These are phyloP conservation scores for Amanita rimosa DNA, from an alignment of 768 basidiomycete species.

Conservation along the genomic window DNA sequence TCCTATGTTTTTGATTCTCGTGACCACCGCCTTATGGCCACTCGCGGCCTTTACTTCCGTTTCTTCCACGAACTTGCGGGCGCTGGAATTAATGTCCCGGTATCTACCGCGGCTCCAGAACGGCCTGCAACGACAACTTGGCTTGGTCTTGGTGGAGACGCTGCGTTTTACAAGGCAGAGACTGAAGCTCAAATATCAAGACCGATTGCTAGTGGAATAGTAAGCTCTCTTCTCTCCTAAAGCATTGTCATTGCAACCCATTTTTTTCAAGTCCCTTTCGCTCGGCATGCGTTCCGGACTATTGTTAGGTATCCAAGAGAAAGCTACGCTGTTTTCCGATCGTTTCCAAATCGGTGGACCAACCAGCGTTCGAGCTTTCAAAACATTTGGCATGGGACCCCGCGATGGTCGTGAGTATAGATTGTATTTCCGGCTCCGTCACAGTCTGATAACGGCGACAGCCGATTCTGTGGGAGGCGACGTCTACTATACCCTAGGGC, in stretches of 20 bases:
- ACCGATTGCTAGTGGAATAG: slow-evolving; percentile 43
- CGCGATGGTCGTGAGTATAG: slow-evolving; percentile 50
- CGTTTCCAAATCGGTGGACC: slow-evolving; percentile 93
- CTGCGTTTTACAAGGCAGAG: slow-evolving; percentile 64
- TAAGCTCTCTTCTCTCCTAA: slow-evolving; percentile 23
- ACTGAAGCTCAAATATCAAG: slow-evolving; percentile 55
- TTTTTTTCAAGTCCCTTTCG: slow-evolving; percentile 50
- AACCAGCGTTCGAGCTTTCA: slow-evolving; percentile 70
- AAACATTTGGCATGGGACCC: slow-evolving; percentile 66
- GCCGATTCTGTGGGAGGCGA: slow-evolving; percentile 85
- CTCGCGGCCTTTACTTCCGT: slow-evolving; percentile 52
- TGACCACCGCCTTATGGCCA: slow-evolving; percentile 54
- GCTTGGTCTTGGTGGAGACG: slow-evolving; percentile 56
- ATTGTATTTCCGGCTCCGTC: not conserved
- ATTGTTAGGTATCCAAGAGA: slow-evolving; percentile 43
- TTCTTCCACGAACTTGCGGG: slow-evolving; percentile 65
- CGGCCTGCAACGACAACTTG: not conserved
- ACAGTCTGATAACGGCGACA: slow-evolving; percentile 17
- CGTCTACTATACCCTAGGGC: slow-evolving; percentile 66
- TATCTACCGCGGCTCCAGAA: not conserved
- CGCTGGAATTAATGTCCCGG: not conserved
- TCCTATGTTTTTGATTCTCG: slow-evolving; percentile 67
- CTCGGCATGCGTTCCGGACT: slow-evolving; percentile 63
- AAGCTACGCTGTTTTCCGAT: slow-evolving; percentile 59
- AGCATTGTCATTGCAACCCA: not conserved